Conservation (phyloP, 202 grass and related monocot species). For the Hordeum pubiflorum region DNA sequence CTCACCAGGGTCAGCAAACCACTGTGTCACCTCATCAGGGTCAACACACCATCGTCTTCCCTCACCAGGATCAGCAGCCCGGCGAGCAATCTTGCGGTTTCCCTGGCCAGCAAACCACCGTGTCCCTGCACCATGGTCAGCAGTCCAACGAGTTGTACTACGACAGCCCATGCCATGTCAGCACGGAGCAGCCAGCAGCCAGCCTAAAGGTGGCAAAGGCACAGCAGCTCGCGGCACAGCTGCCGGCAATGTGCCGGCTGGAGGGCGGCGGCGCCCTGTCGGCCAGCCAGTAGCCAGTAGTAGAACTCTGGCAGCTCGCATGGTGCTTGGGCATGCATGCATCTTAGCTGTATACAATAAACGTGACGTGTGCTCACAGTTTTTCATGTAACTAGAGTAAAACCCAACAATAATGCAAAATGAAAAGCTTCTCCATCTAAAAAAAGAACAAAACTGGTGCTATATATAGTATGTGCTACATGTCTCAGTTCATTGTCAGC, state of each 20-base stretch:
- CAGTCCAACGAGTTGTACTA: too few species aligned
- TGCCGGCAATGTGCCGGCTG: conserved; percentile 39
- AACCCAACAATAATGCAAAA: neutral
- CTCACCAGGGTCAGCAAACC: too few species aligned
- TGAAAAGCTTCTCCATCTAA: neutral
- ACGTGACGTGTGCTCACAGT: neutral
- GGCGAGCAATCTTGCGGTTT: too few species aligned
- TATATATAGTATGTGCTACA: neutral
- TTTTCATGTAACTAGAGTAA: neutral
- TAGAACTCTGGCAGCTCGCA: neutral
- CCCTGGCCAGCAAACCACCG: too few species aligned
- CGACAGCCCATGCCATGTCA: neutral
- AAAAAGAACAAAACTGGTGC: neutral
- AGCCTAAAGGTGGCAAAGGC: neutral
- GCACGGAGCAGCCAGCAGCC: neutral
- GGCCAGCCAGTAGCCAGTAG: neutral
- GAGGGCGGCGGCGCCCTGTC: conserved; percentile 7
- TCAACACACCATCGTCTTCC: too few species aligned
- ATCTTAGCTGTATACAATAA: conserved; percentile 9
- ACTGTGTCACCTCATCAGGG: too few species aligned
- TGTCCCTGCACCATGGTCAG: too few species aligned
- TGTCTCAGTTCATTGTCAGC: conserved; percentile 7
- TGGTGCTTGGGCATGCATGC: neutral
- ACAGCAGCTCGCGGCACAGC: conserved; percentile 19
- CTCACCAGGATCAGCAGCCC: too few species aligned